Conservation (phyloP, 1,284 basidiomycete species). For the Apiotrichum veenhuisii region DNA sequence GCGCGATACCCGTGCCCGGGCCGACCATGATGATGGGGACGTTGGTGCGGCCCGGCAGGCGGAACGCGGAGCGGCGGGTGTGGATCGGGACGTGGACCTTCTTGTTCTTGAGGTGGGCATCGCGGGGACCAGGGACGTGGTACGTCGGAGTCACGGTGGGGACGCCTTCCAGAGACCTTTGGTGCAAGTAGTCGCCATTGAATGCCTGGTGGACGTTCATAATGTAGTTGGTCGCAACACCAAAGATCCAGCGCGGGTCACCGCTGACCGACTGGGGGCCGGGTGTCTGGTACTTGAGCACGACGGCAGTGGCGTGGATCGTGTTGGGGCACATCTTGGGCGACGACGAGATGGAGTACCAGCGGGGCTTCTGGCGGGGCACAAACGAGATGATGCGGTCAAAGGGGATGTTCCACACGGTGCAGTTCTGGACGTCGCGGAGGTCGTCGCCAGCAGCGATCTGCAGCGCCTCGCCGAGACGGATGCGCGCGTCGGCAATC, state of each 20-base stretch:
- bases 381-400: slow-evolving; percentile 92
- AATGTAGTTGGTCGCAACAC: slow-evolving; percentile 85
- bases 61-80: slow-evolving; percentile 90
- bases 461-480: slow-evolving; percentile 86
- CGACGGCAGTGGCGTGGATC: slow-evolving; percentile 92
- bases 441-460: slow-evolving; percentile 71
- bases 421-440: slow-evolving; percentile 55
- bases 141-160: slow-evolving; percentile 59
- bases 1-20: slow-evolving; percentile 95
- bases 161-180: slow-evolving; percentile 6
- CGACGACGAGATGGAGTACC: slow-evolving; percentile 97
- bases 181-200: slow-evolving; percentile 3
- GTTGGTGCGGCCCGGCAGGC: slow-evolving; percentile 93
- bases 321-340: slow-evolving; percentile 83
- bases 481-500: slow-evolving; percentile 76
- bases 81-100: slow-evolving; percentile 85
- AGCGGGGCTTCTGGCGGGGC: slow-evolving; percentile 91
- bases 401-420: slow-evolving; percentile 85
- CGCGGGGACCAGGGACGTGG: slow-evolving; percentile 81
- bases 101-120: slow-evolving; percentile 63
- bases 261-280: slow-evolving; percentile 55
- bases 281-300: slow-evolving; percentile 79
- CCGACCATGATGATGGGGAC: slow-evolving; percentile 98
- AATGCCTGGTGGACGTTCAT: slow-evolving; percentile 79
- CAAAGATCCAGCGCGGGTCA: slow-evolving; percentile 61